These are phyloP conservation scores for Pseudisothecium myosuroides DNA, from an alignment of 225 moss, liverwort and hornwort species.

Conservation along the genomic window DNA sequence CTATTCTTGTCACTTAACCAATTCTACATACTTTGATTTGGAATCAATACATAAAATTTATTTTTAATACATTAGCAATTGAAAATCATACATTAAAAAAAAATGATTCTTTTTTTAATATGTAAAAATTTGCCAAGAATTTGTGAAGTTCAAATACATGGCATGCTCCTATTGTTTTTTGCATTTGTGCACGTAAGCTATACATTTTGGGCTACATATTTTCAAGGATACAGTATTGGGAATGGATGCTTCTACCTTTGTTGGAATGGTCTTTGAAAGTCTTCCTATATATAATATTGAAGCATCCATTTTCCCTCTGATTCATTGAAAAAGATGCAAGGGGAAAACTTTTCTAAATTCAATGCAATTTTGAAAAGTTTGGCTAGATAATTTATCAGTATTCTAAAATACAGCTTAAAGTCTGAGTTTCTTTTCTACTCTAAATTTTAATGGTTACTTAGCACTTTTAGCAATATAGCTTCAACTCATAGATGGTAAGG, in stretches of 20 bases:
- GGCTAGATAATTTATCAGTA: neutral
- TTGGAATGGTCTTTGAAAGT: neutral
- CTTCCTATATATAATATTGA: accelerated
- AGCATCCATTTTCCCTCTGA: neutral
- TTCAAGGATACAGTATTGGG: accelerated
- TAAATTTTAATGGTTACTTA: neutral
- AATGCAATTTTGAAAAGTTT: neutral
- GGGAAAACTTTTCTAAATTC: neutral
- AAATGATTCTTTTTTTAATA: neutral
- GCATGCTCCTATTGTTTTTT: accelerated
- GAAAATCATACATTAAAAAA: neutral
- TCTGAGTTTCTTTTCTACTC: too few relatives aligned
- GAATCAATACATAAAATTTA: neutral
- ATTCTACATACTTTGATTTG: accelerated
- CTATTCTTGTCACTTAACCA: neutral
- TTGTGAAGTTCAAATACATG: neutral
- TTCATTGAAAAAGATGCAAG: neutral
- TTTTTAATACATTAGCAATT: neutral
- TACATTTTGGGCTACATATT: neutral
- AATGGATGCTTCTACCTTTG: neutral
- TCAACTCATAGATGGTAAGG: too few relatives aligned
- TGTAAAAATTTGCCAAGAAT: neutral
- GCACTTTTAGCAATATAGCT: neutral
- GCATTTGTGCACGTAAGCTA: neutral
- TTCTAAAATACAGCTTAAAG: neutral